Percentiles rank a stretch among this genome's conserved stretches.
phyloP scores from a whole-genome alignment of 2,329 filamentous ascomycete species.

The Cryphonectria nitschkei region DNA sequence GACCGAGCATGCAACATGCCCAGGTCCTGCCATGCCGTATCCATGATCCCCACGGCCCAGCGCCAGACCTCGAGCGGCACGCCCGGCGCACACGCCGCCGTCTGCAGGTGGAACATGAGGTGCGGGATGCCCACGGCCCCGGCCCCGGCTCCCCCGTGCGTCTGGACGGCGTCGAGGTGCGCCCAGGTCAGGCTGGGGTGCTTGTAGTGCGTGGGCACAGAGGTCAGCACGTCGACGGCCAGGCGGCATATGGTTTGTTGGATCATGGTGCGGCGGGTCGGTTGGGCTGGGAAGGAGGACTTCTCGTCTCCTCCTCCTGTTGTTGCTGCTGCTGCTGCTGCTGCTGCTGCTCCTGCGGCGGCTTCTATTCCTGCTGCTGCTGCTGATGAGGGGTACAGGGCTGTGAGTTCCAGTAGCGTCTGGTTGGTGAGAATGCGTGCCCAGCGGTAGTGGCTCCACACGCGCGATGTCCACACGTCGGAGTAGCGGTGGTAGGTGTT shows the following conservation, averaged over 20 bases:
- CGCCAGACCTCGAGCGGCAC: conserved; percentile 46
- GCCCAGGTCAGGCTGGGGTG: conserved; percentile 46
- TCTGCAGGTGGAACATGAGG: conserved; percentile 52
- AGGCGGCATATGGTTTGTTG: conserved; percentile 43
- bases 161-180: conserved; percentile 39
- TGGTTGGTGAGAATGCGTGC: conserved; percentile 58
- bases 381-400: conserved; percentile 45
- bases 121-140: conserved; percentile 53
- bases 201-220: conserved; percentile 55
- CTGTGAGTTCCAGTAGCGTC: conserved; percentile 48
- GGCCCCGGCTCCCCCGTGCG: conserved; percentile 45
- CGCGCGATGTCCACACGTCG: conserved; percentile 56
- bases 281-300: conserved; percentile 31
- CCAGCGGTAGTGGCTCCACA: conserved; percentile 65
- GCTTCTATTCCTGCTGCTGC: background rate
- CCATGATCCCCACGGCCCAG: conserved; percentile 50
- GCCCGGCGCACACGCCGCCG: conserved; percentile 51
- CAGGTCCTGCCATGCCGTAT: conserved; percentile 54
- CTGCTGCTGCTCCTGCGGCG: conserved; percentile 5
- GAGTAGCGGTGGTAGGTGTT: conserved; percentile 59
- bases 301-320: conserved; percentile 8
- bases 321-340: no score
- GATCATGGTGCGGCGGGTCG: conserved; percentile 33
- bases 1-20: conserved; percentile 55
- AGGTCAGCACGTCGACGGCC: conserved; percentile 50